A percentile compares a stretch with the other conserved stretches of the same genome.
Conservation (phyloP, 2,329 filamentous ascomycete genomes). For the Verticillium dahliae region DNA sequence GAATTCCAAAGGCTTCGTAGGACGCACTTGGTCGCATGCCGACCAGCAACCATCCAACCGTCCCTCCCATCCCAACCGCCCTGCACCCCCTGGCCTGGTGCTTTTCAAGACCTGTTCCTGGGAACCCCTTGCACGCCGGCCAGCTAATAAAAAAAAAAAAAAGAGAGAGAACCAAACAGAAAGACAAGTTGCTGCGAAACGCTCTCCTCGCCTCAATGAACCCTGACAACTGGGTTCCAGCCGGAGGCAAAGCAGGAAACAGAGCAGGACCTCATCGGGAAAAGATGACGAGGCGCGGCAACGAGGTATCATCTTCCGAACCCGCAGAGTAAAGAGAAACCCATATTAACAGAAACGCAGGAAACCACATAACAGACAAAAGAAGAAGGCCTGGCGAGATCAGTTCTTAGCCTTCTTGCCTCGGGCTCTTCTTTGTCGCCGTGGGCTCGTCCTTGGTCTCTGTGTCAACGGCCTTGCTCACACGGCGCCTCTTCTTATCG, state of each 20-base stretch:
- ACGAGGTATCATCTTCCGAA: not conserved
- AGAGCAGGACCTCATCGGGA: not conserved
- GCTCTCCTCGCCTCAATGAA: not conserved
- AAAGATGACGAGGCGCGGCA: not conserved
- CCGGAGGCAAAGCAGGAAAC: not conserved
- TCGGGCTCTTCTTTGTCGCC: constrained; percentile 45
- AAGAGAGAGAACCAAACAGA: not conserved
- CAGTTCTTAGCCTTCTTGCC: constrained; percentile 49
- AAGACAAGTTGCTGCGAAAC: not conserved
- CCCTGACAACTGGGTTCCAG: not conserved
- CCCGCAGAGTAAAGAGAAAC: not conserved
- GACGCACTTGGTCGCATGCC: not conserved
- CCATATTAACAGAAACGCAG: not conserved
- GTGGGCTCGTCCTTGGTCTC: constrained; percentile 42
- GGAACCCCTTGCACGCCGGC: not conserved
- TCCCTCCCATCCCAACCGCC: not conserved
- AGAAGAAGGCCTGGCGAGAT: not conserved
- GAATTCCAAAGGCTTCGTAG: not conserved
- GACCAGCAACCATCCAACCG: not conserved
- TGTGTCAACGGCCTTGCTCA: constrained; percentile 44
- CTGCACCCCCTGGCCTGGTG: not conserved
- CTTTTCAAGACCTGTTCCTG: not conserved
- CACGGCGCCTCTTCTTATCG: constrained; percentile 57
- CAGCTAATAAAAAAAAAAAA: not conserved
- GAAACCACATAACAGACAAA: constrained; percentile 2